These are phyloP conservation scores for Phytopythium kandeliae DNA, from an alignment of 352 stramenopile species.

Conservation along the genomic window DNA sequence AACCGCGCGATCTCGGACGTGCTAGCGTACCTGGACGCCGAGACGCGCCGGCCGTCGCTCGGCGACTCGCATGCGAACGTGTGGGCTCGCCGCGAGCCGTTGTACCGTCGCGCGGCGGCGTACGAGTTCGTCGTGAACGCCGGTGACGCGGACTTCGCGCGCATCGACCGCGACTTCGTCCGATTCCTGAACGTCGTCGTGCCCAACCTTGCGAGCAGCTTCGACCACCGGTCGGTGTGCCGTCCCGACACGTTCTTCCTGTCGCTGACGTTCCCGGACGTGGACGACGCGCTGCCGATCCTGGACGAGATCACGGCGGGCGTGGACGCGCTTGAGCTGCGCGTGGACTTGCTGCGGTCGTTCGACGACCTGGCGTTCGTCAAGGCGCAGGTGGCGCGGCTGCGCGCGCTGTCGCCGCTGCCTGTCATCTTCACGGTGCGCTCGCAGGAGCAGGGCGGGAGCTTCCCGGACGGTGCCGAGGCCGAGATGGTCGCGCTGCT, in stretches of 20 bases:
- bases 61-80: slow-evolving; percentile 53
- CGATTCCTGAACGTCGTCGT: slow-evolving; percentile 56
- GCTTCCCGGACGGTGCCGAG: slow-evolving; percentile 88
- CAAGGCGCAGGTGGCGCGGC: slow-evolving; percentile 57
- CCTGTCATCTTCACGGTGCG: slow-evolving; percentile 97
- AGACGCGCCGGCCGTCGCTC: slow-evolving; percentile 49
- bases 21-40: slow-evolving; percentile 46
- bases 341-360: slow-evolving; percentile 89
- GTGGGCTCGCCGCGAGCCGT: slow-evolving; percentile 46
- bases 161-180: slow-evolving; percentile 66
- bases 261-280: slow-evolving; percentile 66
- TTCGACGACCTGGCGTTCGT: slow-evolving; percentile 54
- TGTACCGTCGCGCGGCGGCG: slow-evolving; percentile 43
- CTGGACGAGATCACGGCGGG: slow-evolving; percentile 60
- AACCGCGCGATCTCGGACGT: slow-evolving; percentile 70
- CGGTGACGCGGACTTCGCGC: slow-evolving; percentile 47
- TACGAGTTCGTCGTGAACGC: slow-evolving; percentile 64
- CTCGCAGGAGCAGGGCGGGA: slow-evolving; percentile 91
- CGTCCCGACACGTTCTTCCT: slow-evolving; percentile 71
- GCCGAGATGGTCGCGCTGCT: slow-evolving; percentile 86
- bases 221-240: slow-evolving; percentile 43
- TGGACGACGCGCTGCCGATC: slow-evolving; percentile 37
- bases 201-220: slow-evolving; percentile 36
- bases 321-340: slow-evolving; percentile 95
- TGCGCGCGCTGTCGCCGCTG: slow-evolving; percentile 86